Conservation (phyloP, 148 eudicot genomes). For the Pouteria glomerata region DNA sequence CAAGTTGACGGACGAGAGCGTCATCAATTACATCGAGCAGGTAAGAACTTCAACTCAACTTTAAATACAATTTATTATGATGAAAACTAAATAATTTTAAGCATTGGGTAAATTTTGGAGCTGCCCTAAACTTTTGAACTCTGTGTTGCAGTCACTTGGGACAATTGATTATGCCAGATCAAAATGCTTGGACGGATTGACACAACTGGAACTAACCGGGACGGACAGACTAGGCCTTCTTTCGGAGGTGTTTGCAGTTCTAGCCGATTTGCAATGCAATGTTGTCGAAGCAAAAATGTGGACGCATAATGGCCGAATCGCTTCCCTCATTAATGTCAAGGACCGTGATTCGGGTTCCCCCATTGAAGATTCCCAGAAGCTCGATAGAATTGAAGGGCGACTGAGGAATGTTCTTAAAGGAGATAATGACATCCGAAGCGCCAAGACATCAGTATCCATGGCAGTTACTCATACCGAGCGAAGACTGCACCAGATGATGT, state of each 20-base stretch:
- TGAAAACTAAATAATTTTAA: not conserved
- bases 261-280: slow-evolving; percentile 57
- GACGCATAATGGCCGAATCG: slow-evolving; percentile 86
- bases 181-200: slow-evolving; percentile 44
- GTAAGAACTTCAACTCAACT: slow-evolving; percentile 20
- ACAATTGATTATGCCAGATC: slow-evolving; percentile 46
- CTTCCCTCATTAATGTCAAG: slow-evolving; percentile 64
- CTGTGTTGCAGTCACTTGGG: slow-evolving; percentile 55
- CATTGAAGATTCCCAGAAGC: slow-evolving; percentile 56
- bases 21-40: slow-evolving; percentile 79
- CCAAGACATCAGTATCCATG: slow-evolving; percentile 58
- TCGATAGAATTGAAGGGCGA: slow-evolving; percentile 45
- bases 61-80: not conserved
- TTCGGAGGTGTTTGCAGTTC: slow-evolving; percentile 81
- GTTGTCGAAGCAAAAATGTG: slow-evolving; percentile 79
- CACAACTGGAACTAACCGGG: slow-evolving; percentile 74
- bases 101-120: not conserved
- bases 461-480: slow-evolving; percentile 72
- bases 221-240: slow-evolving; percentile 72
- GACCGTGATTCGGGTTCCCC: slow-evolving; percentile 61
- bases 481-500: slow-evolving; percentile 92
- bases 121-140: not conserved
- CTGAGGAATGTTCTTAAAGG: slow-evolving; percentile 76
- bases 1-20: slow-evolving; percentile 70
- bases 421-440: slow-evolving; percentile 74